Evolutionary conservation across 179 eudicot genomes (phyloP).

Genomic region (Silene vulgaris): DNA sequence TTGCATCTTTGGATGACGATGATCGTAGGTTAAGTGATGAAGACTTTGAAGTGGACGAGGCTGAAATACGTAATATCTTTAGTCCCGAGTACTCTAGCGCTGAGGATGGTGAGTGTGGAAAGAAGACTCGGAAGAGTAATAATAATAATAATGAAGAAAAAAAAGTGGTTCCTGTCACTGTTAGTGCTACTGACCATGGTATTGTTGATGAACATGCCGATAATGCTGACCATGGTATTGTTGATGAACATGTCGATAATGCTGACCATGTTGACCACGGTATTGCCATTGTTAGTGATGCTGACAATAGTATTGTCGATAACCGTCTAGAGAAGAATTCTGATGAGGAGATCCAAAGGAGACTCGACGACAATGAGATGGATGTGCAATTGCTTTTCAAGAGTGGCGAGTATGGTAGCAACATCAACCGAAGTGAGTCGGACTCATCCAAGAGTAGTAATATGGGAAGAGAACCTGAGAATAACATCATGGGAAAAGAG

Average conservation of each 20-base stretch:
- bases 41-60: constrained; percentile 11
- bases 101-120: constrained; percentile 1
- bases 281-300: background rate
- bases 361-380: constrained; percentile 4
- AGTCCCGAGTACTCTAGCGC: constrained; percentile 10
- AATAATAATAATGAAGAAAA: background rate
- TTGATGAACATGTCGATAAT: too few relatives aligned
- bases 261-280: too few relatives aligned
- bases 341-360: constrained; percentile 8
- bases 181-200: background rate
- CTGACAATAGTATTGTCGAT: background rate
- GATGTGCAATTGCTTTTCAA: background rate
- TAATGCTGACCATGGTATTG: too few relatives aligned
- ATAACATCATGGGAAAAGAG: background rate
- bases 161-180: background rate
- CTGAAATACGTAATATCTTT: background rate
- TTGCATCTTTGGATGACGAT: background rate
- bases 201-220: background rate
- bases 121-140: background rate
- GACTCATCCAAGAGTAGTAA: background rate
- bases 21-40: constrained; percentile 8
- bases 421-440: background rate
- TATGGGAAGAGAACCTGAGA: background rate
- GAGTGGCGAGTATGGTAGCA: constrained; percentile 5
- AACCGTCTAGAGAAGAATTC: background rate